Base-by-base conservation (phyloP, 2,329 filamentous ascomycete species). In the Talaromyces sp. region DNA sequence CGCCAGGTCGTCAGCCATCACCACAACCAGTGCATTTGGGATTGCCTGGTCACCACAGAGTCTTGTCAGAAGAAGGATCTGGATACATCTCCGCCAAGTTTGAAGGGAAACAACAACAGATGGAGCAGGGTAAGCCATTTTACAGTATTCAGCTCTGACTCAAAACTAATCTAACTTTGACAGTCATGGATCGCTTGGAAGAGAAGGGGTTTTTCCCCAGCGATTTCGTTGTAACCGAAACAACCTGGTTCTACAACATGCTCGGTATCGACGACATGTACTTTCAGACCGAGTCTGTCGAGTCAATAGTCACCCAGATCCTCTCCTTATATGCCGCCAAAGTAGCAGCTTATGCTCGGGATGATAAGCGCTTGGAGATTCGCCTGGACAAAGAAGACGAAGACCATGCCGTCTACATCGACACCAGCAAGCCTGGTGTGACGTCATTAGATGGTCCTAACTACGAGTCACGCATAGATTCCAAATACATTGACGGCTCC, bases 211-310 rank as follows among this genome's bases (percentile, higher is more conserved):
- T 96, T 86, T 91, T 99, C 67, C 95, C 95, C 1, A 85, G 86
- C 65, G 84, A 90, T 61, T 90, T 96, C 70, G 86, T 97, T 68
- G 90, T 96, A 68, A 85, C 88, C 31, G 93, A 99, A 80, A 91
- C 93, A 60, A 85, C 87, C 66, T 99, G 95, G 94, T 99, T 99
- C 84, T 99, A 99, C 83, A 91, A 95, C 76, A 90, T 96, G 78
- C 87, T 99, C 27, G 95, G 95, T 71, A 99, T 99, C 73, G 95
- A 99, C 74, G 95, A 97, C 84, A 94, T 96, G 80, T 98, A 97
- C 84, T 98, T 98, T 82, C 89, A 93, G 76, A 93, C 94, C 70
- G 93, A 97, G 82, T 87, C 86, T 4, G 90, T 90, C 19, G 88
- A 91, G 64, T 92, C 92, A 66, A 96, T 99, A 74, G 90, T 93